Evolutionary conservation across 306 rosid genomes (phyloP).

Genomic region (Dicorynia guianensis): DNA sequence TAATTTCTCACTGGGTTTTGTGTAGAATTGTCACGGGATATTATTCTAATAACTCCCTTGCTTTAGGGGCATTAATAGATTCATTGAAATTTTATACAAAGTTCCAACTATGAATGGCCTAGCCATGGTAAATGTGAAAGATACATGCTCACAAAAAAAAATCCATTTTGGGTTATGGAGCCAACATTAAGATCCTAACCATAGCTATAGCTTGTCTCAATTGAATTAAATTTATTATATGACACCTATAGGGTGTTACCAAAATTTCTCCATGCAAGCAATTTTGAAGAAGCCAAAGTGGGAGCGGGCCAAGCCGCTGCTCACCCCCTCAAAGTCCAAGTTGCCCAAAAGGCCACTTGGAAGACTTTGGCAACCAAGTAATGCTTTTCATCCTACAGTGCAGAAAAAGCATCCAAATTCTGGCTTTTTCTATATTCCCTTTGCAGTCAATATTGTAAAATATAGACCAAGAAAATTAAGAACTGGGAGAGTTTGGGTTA

Average conservation of each 20-base stretch:
- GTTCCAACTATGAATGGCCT: slow-evolving; percentile 38
- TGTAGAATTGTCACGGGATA: not conserved
- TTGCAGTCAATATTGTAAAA: slow-evolving; percentile 36
- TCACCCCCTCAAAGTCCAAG: slow-evolving; percentile 18
- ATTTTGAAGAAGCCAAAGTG: too few species aligned
- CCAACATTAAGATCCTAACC: slow-evolving; percentile 40
- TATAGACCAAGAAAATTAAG: not conserved
- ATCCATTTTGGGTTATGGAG: slow-evolving; percentile 28
- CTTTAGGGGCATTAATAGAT: slow-evolving; percentile 42
- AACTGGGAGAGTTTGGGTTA: slow-evolving; percentile 6
- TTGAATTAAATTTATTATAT: slow-evolving; percentile 39
- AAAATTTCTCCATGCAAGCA: slow-evolving; percentile 7
- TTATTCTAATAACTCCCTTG: slow-evolving; percentile 47
- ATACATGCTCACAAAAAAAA: slow-evolving; percentile 9
- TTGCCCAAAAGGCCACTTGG: slow-evolving; percentile 38
- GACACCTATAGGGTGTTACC: not conserved
- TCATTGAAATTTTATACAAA: slow-evolving; percentile 39
- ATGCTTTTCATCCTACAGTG: slow-evolving; percentile 37
- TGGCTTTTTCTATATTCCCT: slow-evolving; percentile 23
- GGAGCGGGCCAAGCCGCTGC: slow-evolving; percentile 33
- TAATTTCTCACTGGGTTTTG: not conserved
- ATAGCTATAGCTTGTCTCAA: slow-evolving; percentile 33
- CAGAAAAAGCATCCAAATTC: slow-evolving; percentile 39
- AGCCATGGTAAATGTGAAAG: slow-evolving; percentile 22
- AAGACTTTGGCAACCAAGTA: slow-evolving; percentile 37